phyloP scores from a whole-genome alignment of 345 rosid species.

The Reutealis trisperma region DNA sequence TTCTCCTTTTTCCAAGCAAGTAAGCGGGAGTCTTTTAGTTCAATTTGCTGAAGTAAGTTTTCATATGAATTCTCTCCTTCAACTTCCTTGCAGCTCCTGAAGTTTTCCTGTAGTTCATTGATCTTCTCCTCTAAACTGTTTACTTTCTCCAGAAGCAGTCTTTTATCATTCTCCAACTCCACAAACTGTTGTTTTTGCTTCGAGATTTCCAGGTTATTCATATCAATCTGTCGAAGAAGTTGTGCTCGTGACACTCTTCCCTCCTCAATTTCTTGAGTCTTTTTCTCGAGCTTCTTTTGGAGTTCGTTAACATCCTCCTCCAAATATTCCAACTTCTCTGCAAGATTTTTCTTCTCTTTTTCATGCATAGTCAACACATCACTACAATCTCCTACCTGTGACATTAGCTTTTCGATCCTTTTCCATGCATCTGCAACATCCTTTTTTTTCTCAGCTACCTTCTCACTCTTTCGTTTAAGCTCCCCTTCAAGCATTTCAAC shows the following conservation, averaged over 20 bases:
- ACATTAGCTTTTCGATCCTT: constrained; percentile 35
- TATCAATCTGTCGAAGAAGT: constrained; percentile 44
- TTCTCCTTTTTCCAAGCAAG: constrained; percentile 47
- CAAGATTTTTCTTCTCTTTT: constrained; percentile 45
- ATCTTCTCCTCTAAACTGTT: constrained; percentile 44
- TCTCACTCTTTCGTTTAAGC: constrained; percentile 33
- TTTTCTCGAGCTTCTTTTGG: constrained; percentile 40
- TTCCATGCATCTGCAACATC: constrained; percentile 34
- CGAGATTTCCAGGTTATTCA: constrained; percentile 26
- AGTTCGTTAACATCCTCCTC: constrained; percentile 50
- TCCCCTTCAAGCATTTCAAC: constrained; percentile 45
- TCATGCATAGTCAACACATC: constrained; percentile 30
- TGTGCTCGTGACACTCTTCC: constrained; percentile 35
- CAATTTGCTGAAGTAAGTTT: constrained; percentile 41
- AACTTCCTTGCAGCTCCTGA: constrained; percentile 26
- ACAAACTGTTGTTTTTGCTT: constrained; percentile 41
- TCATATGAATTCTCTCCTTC: constrained; percentile 37
- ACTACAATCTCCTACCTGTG: constrained; percentile 31
- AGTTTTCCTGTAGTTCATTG: constrained; percentile 38
- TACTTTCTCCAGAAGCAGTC: constrained; percentile 33
- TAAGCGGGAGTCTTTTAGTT: constrained; percentile 46
- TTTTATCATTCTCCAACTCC: constrained; percentile 43
- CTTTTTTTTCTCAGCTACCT: constrained; percentile 37
- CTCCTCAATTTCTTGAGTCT: constrained; percentile 41
- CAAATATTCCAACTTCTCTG: constrained; percentile 33